Evolutionary conservation across 75 land plant genomes (phyloP).

Genomic region (Selaginella tamariscina): DNA sequence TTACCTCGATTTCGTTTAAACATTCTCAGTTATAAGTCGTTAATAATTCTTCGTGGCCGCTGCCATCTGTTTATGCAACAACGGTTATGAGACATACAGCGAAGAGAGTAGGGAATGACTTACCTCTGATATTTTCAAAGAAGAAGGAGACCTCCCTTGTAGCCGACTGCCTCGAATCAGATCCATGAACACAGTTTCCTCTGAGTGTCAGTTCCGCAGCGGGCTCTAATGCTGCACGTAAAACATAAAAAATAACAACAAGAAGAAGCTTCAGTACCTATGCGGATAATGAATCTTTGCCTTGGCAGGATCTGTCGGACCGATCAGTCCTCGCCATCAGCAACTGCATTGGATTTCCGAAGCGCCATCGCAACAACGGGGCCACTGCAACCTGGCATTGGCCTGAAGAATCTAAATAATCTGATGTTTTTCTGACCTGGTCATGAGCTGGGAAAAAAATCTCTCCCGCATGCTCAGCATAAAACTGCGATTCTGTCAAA

Average conservation of each 20-base stretch:
- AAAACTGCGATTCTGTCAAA: slow-evolving; percentile 42
- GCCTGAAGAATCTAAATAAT: background rate
- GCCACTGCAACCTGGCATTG: slow-evolving; percentile 36
- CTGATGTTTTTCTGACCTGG: slow-evolving; percentile 32
- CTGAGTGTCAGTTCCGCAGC: slow-evolving; percentile 41
- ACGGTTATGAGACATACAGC: too few species aligned
- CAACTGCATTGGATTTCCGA: slow-evolving; percentile 54
- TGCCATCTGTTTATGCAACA: too few species aligned
- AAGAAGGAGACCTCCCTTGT: slow-evolving; percentile 52
- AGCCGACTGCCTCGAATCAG: slow-evolving; percentile 57
- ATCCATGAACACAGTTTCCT: slow-evolving; percentile 82
- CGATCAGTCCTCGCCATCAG: slow-evolving; percentile 70
- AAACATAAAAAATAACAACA: background rate
- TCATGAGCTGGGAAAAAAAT: slow-evolving; percentile 64
- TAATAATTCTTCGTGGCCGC: too few species aligned
- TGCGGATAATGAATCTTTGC: slow-evolving; percentile 52
- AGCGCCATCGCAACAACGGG: slow-evolving; percentile 63
- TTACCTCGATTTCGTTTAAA: too few species aligned
- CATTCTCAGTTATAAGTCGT: too few species aligned
- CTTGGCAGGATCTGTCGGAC: slow-evolving; percentile 66
- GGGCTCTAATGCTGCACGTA: slow-evolving; percentile 51
- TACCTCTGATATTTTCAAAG: too few species aligned
- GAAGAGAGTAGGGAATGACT: too few species aligned
- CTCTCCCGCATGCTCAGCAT: slow-evolving; percentile 59
- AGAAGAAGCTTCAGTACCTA: slow-evolving; percentile 27